phyloP scores from a whole-genome alignment of 441 rosid species.

The Biscutella auriculata region DNA sequence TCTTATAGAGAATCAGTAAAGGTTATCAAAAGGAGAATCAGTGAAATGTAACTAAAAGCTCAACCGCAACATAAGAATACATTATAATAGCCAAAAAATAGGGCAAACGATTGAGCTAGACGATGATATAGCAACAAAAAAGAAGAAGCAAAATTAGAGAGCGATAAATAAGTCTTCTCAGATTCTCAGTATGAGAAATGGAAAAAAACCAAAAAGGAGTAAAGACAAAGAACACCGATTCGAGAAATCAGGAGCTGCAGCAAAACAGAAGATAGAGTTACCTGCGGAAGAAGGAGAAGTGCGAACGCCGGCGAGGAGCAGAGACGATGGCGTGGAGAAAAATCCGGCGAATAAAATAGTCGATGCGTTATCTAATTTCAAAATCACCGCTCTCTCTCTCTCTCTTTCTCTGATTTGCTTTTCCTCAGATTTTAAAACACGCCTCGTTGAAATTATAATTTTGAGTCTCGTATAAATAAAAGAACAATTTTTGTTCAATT shows the following conservation, averaged over 20 bases:
- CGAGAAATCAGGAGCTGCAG: conserved; percentile 13
- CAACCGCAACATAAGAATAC: not conserved
- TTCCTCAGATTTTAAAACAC: not conserved
- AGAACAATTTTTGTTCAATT: not conserved
- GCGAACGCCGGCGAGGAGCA: not conserved
- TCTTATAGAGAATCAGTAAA: not conserved
- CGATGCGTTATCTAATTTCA: conserved; percentile 17
- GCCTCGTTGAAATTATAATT: not conserved
- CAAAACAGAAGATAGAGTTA: no score
- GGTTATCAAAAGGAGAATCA: no score
- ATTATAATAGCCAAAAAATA: not conserved
- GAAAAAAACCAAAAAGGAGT: not conserved
- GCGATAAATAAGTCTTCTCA: not conserved
- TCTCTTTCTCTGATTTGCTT: not conserved
- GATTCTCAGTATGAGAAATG: not conserved
- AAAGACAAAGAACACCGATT: not conserved
- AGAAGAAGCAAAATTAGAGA: not conserved
- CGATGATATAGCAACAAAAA: not conserved
- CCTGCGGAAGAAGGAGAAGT: conserved; percentile 6
- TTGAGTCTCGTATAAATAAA: not conserved
- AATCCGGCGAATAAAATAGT: not conserved
- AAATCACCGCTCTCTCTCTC: conserved; percentile 8
- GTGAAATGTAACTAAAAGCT: no score
- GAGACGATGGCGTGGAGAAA: conserved; percentile 5
- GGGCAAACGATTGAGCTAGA: conserved; percentile 5